phyloP scores from a whole-genome alignment of 2,329 filamentous ascomycete species.

The Paecilomyces sp. region DNA sequence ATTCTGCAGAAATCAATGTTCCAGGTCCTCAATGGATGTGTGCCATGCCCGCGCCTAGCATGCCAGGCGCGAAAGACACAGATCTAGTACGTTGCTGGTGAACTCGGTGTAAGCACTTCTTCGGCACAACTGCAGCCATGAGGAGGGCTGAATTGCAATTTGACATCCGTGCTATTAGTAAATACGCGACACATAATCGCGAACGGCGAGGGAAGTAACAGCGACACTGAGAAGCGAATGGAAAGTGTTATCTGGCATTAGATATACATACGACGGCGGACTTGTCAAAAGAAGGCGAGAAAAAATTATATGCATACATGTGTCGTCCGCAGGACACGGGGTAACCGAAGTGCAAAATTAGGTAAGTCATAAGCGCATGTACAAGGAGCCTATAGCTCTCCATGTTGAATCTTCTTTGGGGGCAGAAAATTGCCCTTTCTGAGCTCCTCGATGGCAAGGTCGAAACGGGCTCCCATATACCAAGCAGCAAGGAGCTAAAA shows the following conservation, averaged over 20 bases:
- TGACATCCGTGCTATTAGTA: constrained; percentile 86
- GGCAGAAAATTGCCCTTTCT: constrained; percentile 41
- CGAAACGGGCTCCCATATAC: constrained; percentile 75
- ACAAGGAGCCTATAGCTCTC: constrained; percentile 32
- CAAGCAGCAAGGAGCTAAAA: constrained; percentile 47
- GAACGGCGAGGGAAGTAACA: neutral
- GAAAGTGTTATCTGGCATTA: constrained; percentile 1
- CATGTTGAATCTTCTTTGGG: constrained; percentile 26
- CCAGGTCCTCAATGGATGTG: constrained; percentile 39
- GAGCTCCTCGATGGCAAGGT: constrained; percentile 56
- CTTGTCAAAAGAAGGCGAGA: neutral
- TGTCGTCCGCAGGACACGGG: constrained; percentile 15
- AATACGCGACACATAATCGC: neutral
- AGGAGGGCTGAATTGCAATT: constrained; percentile 81
- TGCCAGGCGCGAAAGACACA: constrained; percentile 24
- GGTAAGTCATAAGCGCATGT: constrained; percentile 22
- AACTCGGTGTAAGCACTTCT: constrained; percentile 86
- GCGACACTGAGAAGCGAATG: neutral
- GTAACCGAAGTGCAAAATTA: constrained; percentile 9
- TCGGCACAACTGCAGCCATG: constrained; percentile 95
- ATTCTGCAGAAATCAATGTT: constrained; percentile 20
- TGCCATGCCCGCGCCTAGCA: constrained; percentile 26
- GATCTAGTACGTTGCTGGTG: constrained; percentile 38
- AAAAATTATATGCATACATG: constrained; percentile 16
- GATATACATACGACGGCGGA: neutral